Percentiles rank a stretch among this genome's conserved stretches.
Evolutionary conservation across 2,329 filamentous ascomycete species (phyloP).

Genomic region (Penicillium hesseltinei): DNA sequence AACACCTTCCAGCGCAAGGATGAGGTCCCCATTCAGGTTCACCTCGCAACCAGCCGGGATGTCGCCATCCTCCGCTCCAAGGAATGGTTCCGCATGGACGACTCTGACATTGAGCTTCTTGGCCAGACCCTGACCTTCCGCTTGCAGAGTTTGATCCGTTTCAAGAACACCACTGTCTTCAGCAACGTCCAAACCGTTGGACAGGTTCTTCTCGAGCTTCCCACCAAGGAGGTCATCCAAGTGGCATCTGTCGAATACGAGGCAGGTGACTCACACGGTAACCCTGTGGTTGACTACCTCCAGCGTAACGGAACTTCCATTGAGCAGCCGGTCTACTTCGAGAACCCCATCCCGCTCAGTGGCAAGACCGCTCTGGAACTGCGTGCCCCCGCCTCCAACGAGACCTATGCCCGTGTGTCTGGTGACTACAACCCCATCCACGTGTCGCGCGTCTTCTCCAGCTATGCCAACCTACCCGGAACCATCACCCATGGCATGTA

Average conservation of each 20-base stretch:
- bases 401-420: slow-evolving; percentile 95
- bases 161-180: slow-evolving; percentile 92
- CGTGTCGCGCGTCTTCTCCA: slow-evolving; percentile 93
- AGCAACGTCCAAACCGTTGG: slow-evolving; percentile 89
- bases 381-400: slow-evolving; percentile 91
- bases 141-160: slow-evolving; percentile 83
- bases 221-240: slow-evolving; percentile 95
- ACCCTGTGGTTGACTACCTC: slow-evolving; percentile 95
- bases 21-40: slow-evolving; percentile 91
- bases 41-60: slow-evolving; percentile 83
- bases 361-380: slow-evolving; percentile 86
- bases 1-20: slow-evolving; percentile 99
- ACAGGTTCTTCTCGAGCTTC: slow-evolving; percentile 88
- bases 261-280: slow-evolving; percentile 85
- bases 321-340: slow-evolving; percentile 94
- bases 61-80: slow-evolving; percentile 92
- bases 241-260: slow-evolving; percentile 97
- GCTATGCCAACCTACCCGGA: slow-evolving; percentile 90
- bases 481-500: slow-evolving; percentile 99
- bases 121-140: slow-evolving; percentile 96
- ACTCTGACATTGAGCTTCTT: slow-evolving; percentile 80
- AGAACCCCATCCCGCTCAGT: slow-evolving; percentile 93
- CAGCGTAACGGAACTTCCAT: slow-evolving; percentile 86
- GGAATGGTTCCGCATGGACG: slow-evolving; percentile 91
- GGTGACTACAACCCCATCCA: slow-evolving; percentile 99